Base-by-base conservation (phyloP, 2,329 filamentous ascomycete genomes). In the Eutypella sp. region DNA sequence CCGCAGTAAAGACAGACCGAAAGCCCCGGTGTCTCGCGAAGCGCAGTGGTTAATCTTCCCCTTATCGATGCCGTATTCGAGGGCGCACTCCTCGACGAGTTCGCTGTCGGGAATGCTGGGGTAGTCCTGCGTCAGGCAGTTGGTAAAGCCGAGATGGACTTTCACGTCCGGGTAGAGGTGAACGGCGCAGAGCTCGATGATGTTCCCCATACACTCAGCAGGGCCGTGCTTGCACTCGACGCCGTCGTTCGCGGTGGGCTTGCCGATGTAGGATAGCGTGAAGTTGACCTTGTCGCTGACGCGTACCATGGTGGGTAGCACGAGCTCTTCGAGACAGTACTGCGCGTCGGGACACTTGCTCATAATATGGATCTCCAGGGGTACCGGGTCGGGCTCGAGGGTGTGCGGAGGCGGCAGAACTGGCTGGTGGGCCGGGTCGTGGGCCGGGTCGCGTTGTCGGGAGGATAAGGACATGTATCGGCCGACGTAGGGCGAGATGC, bases 291-390 rank as follows among this genome's bases (percentile, higher is more conserved):
- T 93, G 52, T 89, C 80, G 50, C 81, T 76, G 31, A 91, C 78
- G 47, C 81, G 78, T 66, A 89, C 82, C 91, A 99, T 96, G 19
- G 84, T 79, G 1, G 93, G 93, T 15, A 97, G 70, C 20, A 99
- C 76, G 56, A 99, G 70, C 48, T 90, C 73, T 50, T 82, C 80
- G 18, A 99, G 73, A 60, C 92, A 96, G 61, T 89, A 85, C 73
- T 78, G 78, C 2, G 93, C 90, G 67, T 99, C 93, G 0, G 92
- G 91, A 60, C 93, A 99, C 75, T 97, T 96, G 70, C 84, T 88
- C 85, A 97, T 99, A 57, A 97, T 93, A 66, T 97, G 92, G 46
- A 89, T 88, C 65, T 99, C 93, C 2, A 99, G 69, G 4, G 89
- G 87, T 4, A 97, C 85, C 47, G 74, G 67, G 38, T 50, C 51